Percentiles rank a stretch among this genome's conserved stretches.
Evolutionary conservation across 169 alveolate genomes (phyloP).

Genomic region (Cryptosporidium sp.): DNA sequence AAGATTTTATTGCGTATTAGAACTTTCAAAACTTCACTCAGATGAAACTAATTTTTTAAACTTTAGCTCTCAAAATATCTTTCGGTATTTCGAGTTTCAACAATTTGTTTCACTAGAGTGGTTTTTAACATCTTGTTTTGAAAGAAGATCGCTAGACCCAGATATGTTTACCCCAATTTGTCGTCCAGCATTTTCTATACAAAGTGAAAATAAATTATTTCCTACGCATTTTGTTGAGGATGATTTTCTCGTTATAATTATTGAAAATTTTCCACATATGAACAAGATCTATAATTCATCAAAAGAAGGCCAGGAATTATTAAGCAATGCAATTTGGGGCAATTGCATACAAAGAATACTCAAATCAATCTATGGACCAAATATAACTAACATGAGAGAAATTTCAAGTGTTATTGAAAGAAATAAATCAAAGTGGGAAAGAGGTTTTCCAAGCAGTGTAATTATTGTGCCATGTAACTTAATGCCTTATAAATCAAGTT

Average conservation of each 20-base stretch:
- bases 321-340: conserved; percentile 66
- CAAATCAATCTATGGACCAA: conserved; percentile 24
- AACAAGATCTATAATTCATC: conserved; percentile 61
- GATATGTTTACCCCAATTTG: conserved; percentile 64
- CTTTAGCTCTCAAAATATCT: not conserved
- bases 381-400: conserved; percentile 10
- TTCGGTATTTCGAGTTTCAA: conserved; percentile 7
- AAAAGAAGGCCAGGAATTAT: conserved; percentile 52
- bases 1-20: conserved; percentile 45
- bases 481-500: not conserved
- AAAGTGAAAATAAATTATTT: not conserved
- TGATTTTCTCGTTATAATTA: conserved; percentile 17
- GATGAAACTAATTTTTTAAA: not conserved
- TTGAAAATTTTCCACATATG: conserved; percentile 70
- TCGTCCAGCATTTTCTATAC: conserved; percentile 7
- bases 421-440: conserved; percentile 2
- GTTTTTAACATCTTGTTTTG: conserved; percentile 69
- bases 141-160: conserved; percentile 57
- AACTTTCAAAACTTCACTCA: not conserved
- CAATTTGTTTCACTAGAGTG: conserved; percentile 62
- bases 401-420: not conserved
- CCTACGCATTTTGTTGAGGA: not conserved
- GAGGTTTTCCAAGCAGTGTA: not conserved
- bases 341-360: conserved; percentile 67
- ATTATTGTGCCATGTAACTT: conserved; percentile 57